Evolutionary conservation across 2,329 filamentous ascomycete species (phyloP).

Genomic region (Trichophyton schoenleinii): DNA sequence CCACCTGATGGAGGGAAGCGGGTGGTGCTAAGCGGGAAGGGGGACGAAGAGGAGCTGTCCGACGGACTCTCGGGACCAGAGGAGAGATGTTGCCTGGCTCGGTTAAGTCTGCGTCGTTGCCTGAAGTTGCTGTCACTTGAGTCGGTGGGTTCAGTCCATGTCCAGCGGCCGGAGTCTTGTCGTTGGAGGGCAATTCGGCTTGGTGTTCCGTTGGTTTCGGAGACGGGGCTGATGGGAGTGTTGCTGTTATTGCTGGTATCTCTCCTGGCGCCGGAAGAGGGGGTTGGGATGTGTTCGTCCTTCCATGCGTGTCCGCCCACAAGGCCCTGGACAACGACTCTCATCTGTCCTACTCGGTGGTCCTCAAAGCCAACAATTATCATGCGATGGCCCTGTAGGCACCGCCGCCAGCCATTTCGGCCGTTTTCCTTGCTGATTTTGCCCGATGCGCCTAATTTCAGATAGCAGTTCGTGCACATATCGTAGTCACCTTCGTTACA

Average conservation of each 20-base stretch:
- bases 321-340: conserved; percentile 56
- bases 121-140: conserved; percentile 7
- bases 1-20: conserved; percentile 65
- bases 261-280: conserved; percentile 11
- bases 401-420: conserved; percentile 68
- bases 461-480: conserved; percentile 68
- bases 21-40: not conserved
- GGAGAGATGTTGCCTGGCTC: not conserved
- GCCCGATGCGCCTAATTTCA: conserved; percentile 48
- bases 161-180: conserved; percentile 26
- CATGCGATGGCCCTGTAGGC: conserved; percentile 72
- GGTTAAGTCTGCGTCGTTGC: conserved; percentile 11
- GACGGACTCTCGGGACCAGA: not conserved
- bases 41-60: conserved; percentile 3
- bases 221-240: conserved; percentile 19
- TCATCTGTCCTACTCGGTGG: conserved; percentile 51
- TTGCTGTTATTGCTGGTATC: conserved; percentile 9
- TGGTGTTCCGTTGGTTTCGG: conserved; percentile 16
- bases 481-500: conserved; percentile 80
- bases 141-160: conserved; percentile 27
- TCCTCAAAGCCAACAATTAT: conserved; percentile 64
- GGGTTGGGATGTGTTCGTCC: conserved; percentile 38
- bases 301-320: conserved; percentile 65
- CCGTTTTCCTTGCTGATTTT: conserved; percentile 66
- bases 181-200: conserved; percentile 3